Conservation (phyloP, 2,329 filamentous ascomycete genomes). For the Hymenoscyphus linearis region DNA sequence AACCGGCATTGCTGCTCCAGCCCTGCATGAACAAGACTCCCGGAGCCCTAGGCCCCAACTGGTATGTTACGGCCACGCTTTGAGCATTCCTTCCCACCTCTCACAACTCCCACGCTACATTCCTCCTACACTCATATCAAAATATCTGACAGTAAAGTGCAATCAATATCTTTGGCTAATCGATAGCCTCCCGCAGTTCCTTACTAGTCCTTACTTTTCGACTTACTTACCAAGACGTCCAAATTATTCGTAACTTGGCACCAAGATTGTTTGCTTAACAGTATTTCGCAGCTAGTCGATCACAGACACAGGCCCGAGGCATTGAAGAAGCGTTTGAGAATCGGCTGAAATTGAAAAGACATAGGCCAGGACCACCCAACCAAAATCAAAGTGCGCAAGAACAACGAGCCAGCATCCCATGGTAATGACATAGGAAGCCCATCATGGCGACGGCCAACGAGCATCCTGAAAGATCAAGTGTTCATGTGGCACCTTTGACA, state of each 20-base stretch:
- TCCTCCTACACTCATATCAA: conserved; percentile 20
- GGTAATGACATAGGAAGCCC: conserved; percentile 23
- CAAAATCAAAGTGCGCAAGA: conserved; percentile 2
- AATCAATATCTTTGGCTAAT: conserved; percentile 1
- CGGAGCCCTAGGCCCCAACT: conserved; percentile 23
- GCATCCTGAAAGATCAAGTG: conserved; percentile 44
- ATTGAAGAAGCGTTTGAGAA: conserved; percentile 3
- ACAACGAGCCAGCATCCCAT: conserved; percentile 18
- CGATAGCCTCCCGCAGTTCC: not conserved
- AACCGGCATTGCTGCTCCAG: conserved; percentile 17
- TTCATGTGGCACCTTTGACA: conserved; percentile 55
- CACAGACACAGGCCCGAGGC: not conserved
- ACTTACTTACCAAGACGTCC: not conserved
- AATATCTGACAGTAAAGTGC: conserved; percentile 3
- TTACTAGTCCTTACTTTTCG: not conserved
- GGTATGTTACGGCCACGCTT: conserved; percentile 23
- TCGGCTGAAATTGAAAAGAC: not conserved
- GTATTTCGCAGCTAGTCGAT: not conserved
- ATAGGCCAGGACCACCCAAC: not conserved
- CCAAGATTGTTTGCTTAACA: too few species aligned
- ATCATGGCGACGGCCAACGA: conserved; percentile 32
- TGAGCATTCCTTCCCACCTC: conserved; percentile 22
- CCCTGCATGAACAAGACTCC: conserved; percentile 22
- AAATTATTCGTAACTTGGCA: not conserved
- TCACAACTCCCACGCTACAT: conserved; percentile 13